phyloP scores from a whole-genome alignment of 2,329 filamentous ascomycete genomes.

The Stagonosporopsis vannaccii region DNA sequence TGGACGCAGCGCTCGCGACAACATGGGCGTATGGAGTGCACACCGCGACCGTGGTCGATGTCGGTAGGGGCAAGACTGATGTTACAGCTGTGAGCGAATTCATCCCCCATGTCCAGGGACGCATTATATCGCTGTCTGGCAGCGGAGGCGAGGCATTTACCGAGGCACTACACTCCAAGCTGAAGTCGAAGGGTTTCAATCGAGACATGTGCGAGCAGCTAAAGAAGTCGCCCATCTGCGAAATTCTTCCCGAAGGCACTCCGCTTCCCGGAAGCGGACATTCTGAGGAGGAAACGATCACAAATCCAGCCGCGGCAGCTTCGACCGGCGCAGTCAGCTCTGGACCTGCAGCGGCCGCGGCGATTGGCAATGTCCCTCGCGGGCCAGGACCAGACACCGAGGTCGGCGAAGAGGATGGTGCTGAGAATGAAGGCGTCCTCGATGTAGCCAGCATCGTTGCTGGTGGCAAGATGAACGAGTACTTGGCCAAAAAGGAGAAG shows the following conservation, averaged over 20 bases:
- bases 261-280: constrained; percentile 61
- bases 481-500: constrained; percentile 81
- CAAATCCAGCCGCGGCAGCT: constrained; percentile 63
- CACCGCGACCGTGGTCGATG: constrained; percentile 86
- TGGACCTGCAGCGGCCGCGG: constrained; percentile 52
- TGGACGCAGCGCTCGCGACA: constrained; percentile 87
- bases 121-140: constrained; percentile 66
- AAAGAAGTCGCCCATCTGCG: constrained; percentile 69
- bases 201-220: constrained; percentile 71
- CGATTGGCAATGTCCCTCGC: constrained; percentile 56
- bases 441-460: constrained; percentile 87
- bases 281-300: constrained; percentile 47
- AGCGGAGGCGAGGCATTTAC: constrained; percentile 93
- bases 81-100: constrained; percentile 90
- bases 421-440: constrained; percentile 75
- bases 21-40: constrained; percentile 81
- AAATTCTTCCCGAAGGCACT: constrained; percentile 64
- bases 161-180: constrained; percentile 70
- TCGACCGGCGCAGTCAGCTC: constrained; percentile 62
- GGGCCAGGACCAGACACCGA: constrained; percentile 64
- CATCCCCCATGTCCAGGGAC: constrained; percentile 71
- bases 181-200: constrained; percentile 65
- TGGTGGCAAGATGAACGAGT: constrained; percentile 81
- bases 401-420: constrained; percentile 59
- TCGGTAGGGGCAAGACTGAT: constrained; percentile 91